Evolutionary conservation across 2,329 filamentous ascomycete genomes (phyloP).

Genomic region (Chaetomium sp.): DNA sequence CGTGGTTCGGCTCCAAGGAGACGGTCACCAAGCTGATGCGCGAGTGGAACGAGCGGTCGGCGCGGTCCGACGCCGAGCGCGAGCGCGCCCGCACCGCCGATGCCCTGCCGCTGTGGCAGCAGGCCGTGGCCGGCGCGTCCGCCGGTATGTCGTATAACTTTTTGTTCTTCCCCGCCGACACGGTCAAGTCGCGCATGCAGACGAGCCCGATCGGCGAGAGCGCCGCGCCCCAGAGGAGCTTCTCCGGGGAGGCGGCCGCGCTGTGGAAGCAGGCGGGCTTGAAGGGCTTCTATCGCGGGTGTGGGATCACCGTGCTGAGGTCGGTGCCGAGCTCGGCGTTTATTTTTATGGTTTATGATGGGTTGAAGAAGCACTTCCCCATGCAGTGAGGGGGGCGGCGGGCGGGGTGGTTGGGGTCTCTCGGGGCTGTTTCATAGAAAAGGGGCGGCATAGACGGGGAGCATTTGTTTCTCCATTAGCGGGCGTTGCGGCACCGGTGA

Average conservation of each 20-base stretch:
- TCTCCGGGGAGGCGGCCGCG: conserved; percentile 68
- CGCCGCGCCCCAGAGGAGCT: conserved; percentile 64
- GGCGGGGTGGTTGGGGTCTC: not conserved
- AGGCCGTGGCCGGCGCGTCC: conserved; percentile 81
- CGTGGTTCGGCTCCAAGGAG: conserved; percentile 94
- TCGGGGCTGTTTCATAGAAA: not conserved
- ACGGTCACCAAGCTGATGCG: conserved; percentile 73
- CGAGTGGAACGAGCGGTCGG: conserved; percentile 52
- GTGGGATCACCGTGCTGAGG: conserved; percentile 86
- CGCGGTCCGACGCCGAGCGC: conserved; percentile 45
- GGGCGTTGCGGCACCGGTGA: conserved; percentile 25
- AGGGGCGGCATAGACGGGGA: conserved; percentile 3
- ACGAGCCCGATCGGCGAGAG: conserved; percentile 70
- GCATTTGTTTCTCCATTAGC: conserved; percentile 20
- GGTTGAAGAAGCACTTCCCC: conserved; percentile 70
- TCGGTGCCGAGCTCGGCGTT: conserved; percentile 95
- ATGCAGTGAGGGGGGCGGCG: conserved; percentile 40
- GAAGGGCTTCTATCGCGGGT: conserved; percentile 86
- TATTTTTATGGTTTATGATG: conserved; percentile 95
- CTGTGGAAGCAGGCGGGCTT: conserved; percentile 85
- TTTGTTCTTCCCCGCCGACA: conserved; percentile 94
- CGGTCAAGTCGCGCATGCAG: conserved; percentile 96
- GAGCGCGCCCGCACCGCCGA: conserved; percentile 40
- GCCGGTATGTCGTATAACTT: conserved; percentile 97
- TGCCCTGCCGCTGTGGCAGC: conserved; percentile 75